Percentiles rank a stretch among this genome's conserved stretches.
phyloP scores from a whole-genome alignment of 352 stramenopile genomes.

The Phytophthora colocasiae region DNA sequence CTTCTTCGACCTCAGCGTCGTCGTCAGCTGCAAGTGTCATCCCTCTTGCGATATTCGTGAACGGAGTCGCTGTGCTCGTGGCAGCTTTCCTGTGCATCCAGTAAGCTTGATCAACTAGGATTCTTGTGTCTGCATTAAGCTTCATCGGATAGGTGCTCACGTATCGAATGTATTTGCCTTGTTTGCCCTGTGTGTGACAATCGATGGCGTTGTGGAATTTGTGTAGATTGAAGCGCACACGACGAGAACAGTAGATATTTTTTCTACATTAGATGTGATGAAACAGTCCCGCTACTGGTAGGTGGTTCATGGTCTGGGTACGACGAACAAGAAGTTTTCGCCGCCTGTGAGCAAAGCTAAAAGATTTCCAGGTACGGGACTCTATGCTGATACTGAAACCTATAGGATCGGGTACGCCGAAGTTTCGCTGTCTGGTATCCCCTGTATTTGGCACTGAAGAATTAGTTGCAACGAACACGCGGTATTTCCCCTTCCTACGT shows the following conservation, averaged over 20 bases:
- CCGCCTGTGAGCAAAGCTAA: too few relatives aligned
- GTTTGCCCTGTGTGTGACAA: background rate
- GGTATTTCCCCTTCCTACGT: too few relatives aligned
- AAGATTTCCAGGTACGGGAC: too few relatives aligned
- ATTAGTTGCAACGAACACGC: too few relatives aligned
- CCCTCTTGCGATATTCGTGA: constrained; percentile 26
- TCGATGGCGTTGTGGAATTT: background rate
- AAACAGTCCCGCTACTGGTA: too few relatives aligned
- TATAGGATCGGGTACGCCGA: too few relatives aligned
- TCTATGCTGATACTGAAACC: too few relatives aligned
- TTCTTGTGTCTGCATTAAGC: constrained; percentile 13
- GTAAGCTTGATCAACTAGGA: constrained; percentile 26
- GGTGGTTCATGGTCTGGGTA: too few relatives aligned
- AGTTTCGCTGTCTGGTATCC: too few relatives aligned
- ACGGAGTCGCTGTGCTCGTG: constrained; percentile 30
- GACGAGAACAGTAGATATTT: background rate
- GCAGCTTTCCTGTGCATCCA: constrained; percentile 37
- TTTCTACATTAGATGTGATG: too few relatives aligned
- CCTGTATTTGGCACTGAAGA: too few relatives aligned
- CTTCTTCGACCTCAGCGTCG: constrained; percentile 27
- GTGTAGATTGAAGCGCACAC: constrained; percentile 17
- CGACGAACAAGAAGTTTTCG: too few relatives aligned
- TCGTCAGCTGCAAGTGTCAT: constrained; percentile 28
- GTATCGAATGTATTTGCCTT: constrained; percentile 30
- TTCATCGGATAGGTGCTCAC: constrained; percentile 18